Evolutionary conservation across 345 rosid species (phyloP).

Genomic region (Erucastrum elatum): DNA sequence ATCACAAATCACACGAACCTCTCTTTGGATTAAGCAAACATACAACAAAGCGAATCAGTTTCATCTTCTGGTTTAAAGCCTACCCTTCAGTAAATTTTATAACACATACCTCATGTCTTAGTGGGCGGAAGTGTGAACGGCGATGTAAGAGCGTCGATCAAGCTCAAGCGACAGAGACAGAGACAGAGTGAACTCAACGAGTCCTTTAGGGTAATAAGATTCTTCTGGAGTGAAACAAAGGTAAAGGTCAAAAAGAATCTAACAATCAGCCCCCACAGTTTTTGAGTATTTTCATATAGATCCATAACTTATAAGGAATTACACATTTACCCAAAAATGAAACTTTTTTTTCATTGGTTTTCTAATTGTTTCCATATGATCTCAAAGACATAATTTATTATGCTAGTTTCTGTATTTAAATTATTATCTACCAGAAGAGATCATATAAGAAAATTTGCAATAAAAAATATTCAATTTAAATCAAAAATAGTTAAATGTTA

Average conservation of each 20-base stretch:
- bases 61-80: background rate
- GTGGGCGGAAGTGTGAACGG: constrained; percentile 5
- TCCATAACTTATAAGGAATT: background rate
- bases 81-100: background rate
- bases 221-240: background rate
- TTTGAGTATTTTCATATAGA: background rate
- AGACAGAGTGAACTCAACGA: background rate
- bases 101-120: constrained; percentile 34
- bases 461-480: no score
- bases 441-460: background rate
- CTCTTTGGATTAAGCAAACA: background rate
- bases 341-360: background rate
- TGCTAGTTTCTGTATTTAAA: background rate
- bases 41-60: constrained; percentile 1
- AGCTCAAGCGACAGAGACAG: constrained; percentile 2
- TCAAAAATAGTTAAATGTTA: no score
- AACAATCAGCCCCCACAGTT: constrained; percentile 20
- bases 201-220: background rate
- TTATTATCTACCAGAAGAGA: background rate
- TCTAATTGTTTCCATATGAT: background rate
- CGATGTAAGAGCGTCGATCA: constrained; percentile 5
- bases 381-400: background rate
- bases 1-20: background rate
- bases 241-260: background rate
- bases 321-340: background rate